A percentile compares a stretch with the other conserved stretches of the same genome.
Conservation (phyloP, 306 rosid species). For the Prunus mume region DNA sequence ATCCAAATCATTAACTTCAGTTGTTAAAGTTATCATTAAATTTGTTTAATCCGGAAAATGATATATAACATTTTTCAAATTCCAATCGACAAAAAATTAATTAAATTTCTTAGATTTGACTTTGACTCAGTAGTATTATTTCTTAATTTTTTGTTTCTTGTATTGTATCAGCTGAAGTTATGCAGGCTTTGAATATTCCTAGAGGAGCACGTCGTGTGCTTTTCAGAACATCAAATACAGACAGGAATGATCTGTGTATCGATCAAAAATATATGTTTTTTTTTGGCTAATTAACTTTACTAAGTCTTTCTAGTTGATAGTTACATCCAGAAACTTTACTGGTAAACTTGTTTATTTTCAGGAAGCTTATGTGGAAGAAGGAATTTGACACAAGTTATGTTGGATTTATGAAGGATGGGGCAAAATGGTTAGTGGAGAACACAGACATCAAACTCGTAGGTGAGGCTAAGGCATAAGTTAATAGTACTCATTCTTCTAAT, state of each 20-base stretch:
- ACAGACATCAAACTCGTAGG: conserved; percentile 73
- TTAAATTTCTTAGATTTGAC: too few relatives aligned
- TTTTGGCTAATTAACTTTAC: too few relatives aligned
- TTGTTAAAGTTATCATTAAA: too few relatives aligned
- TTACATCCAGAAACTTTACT: background rate
- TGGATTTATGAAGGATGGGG: conserved; percentile 81
- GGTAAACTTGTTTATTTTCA: conserved; percentile 34
- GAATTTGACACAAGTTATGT: conserved; percentile 68
- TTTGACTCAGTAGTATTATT: too few relatives aligned
- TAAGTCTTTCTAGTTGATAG: too few relatives aligned
- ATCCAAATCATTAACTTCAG: too few relatives aligned
- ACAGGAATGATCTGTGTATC: conserved; percentile 25
- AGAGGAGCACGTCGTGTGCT: conserved; percentile 68
- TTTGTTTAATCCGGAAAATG: too few relatives aligned
- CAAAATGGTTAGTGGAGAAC: conserved; percentile 89
- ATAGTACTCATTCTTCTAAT: too few relatives aligned
- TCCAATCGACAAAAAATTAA: too few relatives aligned
- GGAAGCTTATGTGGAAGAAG: conserved; percentile 81
- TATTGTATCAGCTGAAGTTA: conserved; percentile 61
- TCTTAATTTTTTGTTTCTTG: too few relatives aligned
- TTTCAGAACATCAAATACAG: conserved; percentile 79
- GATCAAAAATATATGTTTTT: too few relatives aligned
- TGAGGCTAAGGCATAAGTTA: background rate
- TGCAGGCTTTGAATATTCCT: conserved; percentile 70
- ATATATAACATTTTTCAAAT: too few relatives aligned